phyloP scores from a whole-genome alignment of 2,329 filamentous ascomycete genomes.

The Calcarisporium arbuscula region DNA sequence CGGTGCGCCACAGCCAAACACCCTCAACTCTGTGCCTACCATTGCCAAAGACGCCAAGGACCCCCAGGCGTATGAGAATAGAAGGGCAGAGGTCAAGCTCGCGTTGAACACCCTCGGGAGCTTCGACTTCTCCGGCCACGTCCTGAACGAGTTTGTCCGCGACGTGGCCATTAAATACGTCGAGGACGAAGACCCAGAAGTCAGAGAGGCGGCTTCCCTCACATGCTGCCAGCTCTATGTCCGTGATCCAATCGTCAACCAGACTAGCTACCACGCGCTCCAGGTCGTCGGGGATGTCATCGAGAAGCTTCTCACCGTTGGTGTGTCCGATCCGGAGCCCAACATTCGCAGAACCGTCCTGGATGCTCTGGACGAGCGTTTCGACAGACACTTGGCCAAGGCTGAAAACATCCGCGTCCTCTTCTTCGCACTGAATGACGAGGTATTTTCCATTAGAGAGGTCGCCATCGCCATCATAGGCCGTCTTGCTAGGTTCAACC shows the following conservation, averaged over 20 bases:
- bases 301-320: conserved; percentile 90
- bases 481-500: conserved; percentile 82
- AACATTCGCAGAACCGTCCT: conserved; percentile 86
- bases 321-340: conserved; percentile 84
- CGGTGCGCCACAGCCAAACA: conserved; percentile 78
- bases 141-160: conserved; percentile 96
- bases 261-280: conserved; percentile 93
- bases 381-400: conserved; percentile 93
- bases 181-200: conserved; percentile 89
- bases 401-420: conserved; percentile 94
- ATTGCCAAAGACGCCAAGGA: conserved; percentile 85
- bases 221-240: conserved; percentile 98
- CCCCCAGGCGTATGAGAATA: conserved; percentile 69
- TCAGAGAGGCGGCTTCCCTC: conserved; percentile 86
- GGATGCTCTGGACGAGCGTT: conserved; percentile 82
- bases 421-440: conserved; percentile 93
- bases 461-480: conserved; percentile 96
- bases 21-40: conserved; percentile 72
- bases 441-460: conserved; percentile 86
- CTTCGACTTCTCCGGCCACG: conserved; percentile 89
- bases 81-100: conserved; percentile 83
- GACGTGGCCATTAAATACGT: conserved; percentile 98
- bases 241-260: conserved; percentile 93
- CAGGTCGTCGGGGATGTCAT: conserved; percentile 98
- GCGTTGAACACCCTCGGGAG: conserved; percentile 94